Evolutionary conservation across 257 asterid species (phyloP), one percentile per base, ranked within the genome.

Genomic region (Rauvolfia tetraphylla): DNA sequence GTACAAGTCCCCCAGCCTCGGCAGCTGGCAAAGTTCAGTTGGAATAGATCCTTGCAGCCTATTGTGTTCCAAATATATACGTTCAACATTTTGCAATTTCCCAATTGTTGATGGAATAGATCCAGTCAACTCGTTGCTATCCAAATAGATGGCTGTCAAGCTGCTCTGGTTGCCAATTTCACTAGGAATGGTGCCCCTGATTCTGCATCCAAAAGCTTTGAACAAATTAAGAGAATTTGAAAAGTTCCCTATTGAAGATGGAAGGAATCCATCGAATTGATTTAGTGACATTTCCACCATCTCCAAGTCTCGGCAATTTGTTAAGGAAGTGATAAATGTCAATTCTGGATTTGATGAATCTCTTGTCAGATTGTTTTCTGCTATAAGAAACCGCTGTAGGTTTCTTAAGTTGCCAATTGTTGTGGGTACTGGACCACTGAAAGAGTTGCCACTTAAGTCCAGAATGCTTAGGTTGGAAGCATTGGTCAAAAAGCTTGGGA

Each of bases 1-100:
- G 68, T 81, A 79, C 39, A 90, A 53, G 68, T 76, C 84, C 42
- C 89, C 93, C 34, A 90, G 82, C 36, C 56, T 77, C n/a, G 49
- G 46, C 33, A 88, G 44, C 29, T 79, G 74, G 79, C 93, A 90
- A 75, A 90, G 83, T 25, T 79, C 77, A 13, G 25, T 34, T 3
- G 91, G 92, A 71, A 90, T 82, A 49, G 59, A 1, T 15, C 93
- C 96, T 41, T 78, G 77, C n/a, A 90, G 84, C 38, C 79, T 82
- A 59, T 90, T 89, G 71, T 85, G 41, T 11, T 82, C 86, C n/a
- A 90, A 92, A 82, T 89, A 83, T 41, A 90, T 31, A 8, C 86
- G 83, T 46, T 79, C 70, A n/a, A 89, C 84, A 2, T 71, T 68
- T 58, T 18, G 56, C 29, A 80, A 22, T 15, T 81, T 86, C 36